Percentiles rank a stretch among this genome's conserved stretches.
phyloP scores from a whole-genome alignment of 225 moss, liverwort and hornwort species.

The Rhytidiadelphus loreus region DNA sequence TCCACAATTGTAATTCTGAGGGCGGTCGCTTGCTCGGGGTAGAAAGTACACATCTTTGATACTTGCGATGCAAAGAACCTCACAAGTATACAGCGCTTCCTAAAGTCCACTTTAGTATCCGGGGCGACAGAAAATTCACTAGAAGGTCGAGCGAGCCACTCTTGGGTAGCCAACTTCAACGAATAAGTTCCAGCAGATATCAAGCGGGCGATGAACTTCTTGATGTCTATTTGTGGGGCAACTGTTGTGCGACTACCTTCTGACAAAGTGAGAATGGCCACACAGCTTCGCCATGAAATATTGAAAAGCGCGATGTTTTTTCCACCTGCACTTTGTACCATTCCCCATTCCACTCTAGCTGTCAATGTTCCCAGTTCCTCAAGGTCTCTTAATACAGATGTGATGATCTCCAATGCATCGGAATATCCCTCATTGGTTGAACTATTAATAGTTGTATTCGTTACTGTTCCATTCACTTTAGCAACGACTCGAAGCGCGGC shows the following conservation, averaged over 20 bases:
- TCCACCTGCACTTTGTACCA: slow-evolving; percentile 17
- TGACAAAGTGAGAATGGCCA: slow-evolving; percentile 51
- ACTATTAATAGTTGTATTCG: not conserved
- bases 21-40: slow-evolving; percentile 44
- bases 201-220: slow-evolving; percentile 30
- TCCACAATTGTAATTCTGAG: slow-evolving; percentile 32
- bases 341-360: slow-evolving; percentile 47
- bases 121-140: slow-evolving; percentile 2
- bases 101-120: slow-evolving; percentile 19
- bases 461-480: slow-evolving; percentile 24
- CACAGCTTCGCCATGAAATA: slow-evolving; percentile 63
- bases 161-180: slow-evolving; percentile 48
- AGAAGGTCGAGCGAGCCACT: slow-evolving; percentile 33
- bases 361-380: slow-evolving; percentile 56
- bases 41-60: slow-evolving; percentile 39
- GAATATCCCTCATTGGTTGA: slow-evolving; percentile 4
- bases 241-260: slow-evolving; percentile 53
- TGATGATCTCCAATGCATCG: slow-evolving; percentile 45
- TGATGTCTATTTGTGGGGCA: slow-evolving; percentile 49
- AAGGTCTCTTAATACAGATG: slow-evolving; percentile 34
- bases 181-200: slow-evolving; percentile 44
- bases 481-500: slow-evolving; percentile 30
- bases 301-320: slow-evolving; percentile 54
- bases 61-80: slow-evolving; percentile 55
- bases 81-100: slow-evolving; percentile 52